These are phyloP conservation scores for Cydonia oblonga DNA, from an alignment of 331 rosid genomes.

Conservation along the genomic window DNA sequence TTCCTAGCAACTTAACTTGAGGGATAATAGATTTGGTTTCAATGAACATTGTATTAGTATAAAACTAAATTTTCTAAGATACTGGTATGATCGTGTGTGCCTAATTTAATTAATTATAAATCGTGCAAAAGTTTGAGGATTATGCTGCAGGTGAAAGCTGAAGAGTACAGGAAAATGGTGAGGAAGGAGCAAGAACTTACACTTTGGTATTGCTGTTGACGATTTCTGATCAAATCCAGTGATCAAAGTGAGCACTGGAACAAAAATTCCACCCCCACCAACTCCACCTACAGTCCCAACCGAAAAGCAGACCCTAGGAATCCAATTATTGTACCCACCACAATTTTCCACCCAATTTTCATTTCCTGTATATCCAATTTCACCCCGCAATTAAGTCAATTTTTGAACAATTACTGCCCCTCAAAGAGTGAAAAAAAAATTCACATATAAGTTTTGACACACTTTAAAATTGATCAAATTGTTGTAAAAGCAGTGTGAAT, in stretches of 20 bases:
- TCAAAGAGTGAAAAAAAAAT: not conserved
- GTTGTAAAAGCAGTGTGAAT: no score
- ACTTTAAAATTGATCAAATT: no score
- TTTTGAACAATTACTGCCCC: not conserved
- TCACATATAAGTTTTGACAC: no score
- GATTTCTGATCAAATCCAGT: slow-evolving; percentile 31
- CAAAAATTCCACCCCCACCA: slow-evolving; percentile 36
- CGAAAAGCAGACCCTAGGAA: slow-evolving; percentile 24
- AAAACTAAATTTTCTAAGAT: no score
- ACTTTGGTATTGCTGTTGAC: slow-evolving; percentile 27
- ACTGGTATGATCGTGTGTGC: no score
- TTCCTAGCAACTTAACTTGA: not conserved
- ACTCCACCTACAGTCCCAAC: slow-evolving; percentile 37
- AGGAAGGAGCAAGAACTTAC: slow-evolving; percentile 1
- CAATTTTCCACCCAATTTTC: slow-evolving; percentile 26
- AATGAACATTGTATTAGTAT: not conserved
- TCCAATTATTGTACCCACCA: slow-evolving; percentile 22
- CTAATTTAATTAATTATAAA: no score
- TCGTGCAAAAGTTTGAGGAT: not conserved
- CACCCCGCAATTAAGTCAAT: not conserved
- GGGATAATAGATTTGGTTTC: not conserved
- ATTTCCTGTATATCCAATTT: slow-evolving; percentile 17
- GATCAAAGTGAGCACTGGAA: slow-evolving; percentile 31
- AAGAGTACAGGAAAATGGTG: not conserved
- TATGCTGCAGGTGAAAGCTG: not conserved